Conservation (phyloP, 2,329 filamentous ascomycete genomes). For the Fusarium neocosmosporiellum region DNA sequence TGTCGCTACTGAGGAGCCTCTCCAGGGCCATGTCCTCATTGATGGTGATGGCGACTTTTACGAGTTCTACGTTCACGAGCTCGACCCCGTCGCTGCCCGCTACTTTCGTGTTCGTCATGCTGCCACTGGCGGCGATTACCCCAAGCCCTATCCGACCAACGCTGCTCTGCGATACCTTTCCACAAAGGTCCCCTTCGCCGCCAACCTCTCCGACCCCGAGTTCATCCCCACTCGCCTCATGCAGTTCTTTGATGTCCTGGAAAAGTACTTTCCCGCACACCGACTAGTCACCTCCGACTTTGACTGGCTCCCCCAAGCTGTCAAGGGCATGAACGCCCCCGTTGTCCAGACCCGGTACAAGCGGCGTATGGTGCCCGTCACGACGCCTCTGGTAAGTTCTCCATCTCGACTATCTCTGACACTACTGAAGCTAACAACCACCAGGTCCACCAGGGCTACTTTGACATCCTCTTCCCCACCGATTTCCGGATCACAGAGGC, state of each 20-base stretch:
- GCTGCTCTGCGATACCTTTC: constrained; percentile 71
- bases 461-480: constrained; percentile 98
- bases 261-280: constrained; percentile 89
- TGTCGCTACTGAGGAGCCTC: constrained; percentile 78
- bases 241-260: constrained; percentile 95
- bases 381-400: constrained; percentile 82
- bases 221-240: constrained; percentile 95
- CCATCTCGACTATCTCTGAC: not conserved
- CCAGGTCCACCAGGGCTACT: constrained; percentile 96
- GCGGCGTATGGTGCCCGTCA: constrained; percentile 87
- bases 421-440: constrained; percentile 6
- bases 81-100: constrained; percentile 85
- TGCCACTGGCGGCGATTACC: constrained; percentile 73
- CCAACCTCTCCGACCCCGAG: constrained; percentile 84
- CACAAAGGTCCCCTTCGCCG: constrained; percentile 73
- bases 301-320: constrained; percentile 83
- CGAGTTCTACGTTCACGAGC: constrained; percentile 85
- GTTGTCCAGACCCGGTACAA: constrained; percentile 96
- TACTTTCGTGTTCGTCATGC: constrained; percentile 88
- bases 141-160: constrained; percentile 68
- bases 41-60: constrained; percentile 89
- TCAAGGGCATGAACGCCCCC: constrained; percentile 87
- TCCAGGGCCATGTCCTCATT: constrained; percentile 91
- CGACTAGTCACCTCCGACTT: constrained; percentile 92
- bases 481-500: constrained; percentile 92